Conservation (phyloP, 768 basidiomycete species). For the Mrakia blollopis region DNA sequence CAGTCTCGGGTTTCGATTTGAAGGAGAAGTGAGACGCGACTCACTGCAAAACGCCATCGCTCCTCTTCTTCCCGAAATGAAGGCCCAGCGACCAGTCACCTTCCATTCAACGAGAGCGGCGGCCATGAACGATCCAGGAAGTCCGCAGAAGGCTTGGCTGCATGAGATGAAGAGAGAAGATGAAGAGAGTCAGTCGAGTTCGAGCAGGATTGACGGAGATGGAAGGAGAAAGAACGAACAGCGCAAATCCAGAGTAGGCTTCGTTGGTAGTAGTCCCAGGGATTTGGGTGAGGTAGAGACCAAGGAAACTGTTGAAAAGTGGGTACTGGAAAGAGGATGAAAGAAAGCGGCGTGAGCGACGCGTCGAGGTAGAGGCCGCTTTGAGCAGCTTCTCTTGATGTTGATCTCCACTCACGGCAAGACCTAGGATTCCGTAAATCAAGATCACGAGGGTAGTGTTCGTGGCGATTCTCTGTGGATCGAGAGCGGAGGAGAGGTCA, state of each 20-base stretch:
- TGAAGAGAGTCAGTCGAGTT: not conserved
- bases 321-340: not conserved
- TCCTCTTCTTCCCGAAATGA: constrained; percentile 50
- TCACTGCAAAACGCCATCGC: constrained; percentile 49
- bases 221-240: not conserved
- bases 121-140: constrained; percentile 53
- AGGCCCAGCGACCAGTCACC: constrained; percentile 42
- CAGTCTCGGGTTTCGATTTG: not conserved
- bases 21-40: not conserved
- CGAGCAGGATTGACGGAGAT: not conserved
- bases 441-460: constrained; percentile 8
- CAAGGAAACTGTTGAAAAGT: constrained; percentile 13
- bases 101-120: constrained; percentile 49
- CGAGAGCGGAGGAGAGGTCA: not conserved
- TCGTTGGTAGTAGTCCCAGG: constrained; percentile 7
- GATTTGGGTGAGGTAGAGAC: constrained; percentile 4
- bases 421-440: constrained; percentile 10
- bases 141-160: constrained; percentile 42
- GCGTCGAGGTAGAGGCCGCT: not conserved
- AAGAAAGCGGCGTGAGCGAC: not conserved
- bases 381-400: too few relatives aligned
- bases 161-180: not conserved
- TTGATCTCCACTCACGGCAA: not conserved
- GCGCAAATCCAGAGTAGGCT: constrained; percentile 14
- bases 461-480: not conserved